phyloP scores from a whole-genome alignment of 208 protist genomes.

The Trichomonas gallinae region DNA sequence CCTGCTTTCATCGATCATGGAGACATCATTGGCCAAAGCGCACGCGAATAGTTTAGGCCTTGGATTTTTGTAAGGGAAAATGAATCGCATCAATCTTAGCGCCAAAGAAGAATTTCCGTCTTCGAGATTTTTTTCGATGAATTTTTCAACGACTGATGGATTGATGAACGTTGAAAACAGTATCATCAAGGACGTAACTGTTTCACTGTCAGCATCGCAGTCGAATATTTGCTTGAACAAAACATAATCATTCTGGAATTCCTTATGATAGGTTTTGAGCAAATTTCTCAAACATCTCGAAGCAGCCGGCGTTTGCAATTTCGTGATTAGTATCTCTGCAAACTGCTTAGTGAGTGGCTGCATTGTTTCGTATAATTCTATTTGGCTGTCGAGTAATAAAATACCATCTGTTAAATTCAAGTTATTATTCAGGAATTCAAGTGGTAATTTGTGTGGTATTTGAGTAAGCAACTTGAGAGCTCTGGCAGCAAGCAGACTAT shows the following conservation, averaged over 20 bases:
- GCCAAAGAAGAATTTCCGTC: neutral
- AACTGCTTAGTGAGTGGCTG: neutral
- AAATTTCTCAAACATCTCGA: neutral
- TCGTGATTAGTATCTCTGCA: neutral
- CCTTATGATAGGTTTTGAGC: neutral
- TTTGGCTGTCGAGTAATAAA: neutral
- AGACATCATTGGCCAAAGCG: neutral
- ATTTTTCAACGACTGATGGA: neutral
- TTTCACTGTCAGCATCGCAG: neutral
- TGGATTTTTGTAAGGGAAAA: neutral
- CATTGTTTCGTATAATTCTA: neutral
- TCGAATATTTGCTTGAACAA: neutral
- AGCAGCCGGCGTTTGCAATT: neutral
- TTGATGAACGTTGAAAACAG: neutral
- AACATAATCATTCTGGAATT: neutral
- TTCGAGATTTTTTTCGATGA: neutral
- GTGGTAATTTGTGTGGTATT: neutral
- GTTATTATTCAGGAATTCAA: neutral
- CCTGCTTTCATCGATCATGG: neutral
- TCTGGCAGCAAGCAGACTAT: neutral
- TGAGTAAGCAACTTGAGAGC: neutral
- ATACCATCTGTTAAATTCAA: neutral
- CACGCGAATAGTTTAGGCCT: neutral
- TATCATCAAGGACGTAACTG: neutral
- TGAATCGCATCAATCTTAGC: neutral